Percentiles rank a stretch among this genome's conserved stretches.
Conservation (phyloP, 345 rosid species). For the Bruguiera gymnorhiza region DNA sequence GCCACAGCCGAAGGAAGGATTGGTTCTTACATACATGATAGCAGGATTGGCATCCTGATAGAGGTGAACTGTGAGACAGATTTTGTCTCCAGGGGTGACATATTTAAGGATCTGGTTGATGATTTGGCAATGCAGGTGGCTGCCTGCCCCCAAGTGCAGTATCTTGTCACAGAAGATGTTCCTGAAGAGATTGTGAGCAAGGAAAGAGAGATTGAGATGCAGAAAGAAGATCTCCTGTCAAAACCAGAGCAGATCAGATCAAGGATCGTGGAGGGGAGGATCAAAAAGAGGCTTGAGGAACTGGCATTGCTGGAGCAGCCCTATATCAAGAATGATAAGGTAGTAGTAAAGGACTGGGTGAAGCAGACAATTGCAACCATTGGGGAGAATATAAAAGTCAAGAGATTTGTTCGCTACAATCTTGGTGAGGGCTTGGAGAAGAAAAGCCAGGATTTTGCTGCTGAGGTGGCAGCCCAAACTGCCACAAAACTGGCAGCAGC, state of each 20-base stretch:
- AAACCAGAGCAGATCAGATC: conserved; percentile 90
- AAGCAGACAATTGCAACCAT: conserved; percentile 91
- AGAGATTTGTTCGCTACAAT: conserved; percentile 76
- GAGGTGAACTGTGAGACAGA: conserved; percentile 98
- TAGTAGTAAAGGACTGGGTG: conserved; percentile 77
- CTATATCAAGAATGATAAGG: conserved; percentile 85
- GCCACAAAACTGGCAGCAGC: conserved; percentile 51
- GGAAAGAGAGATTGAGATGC: conserved; percentile 91
- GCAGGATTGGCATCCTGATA: conserved; percentile 87
- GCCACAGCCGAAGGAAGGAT: conserved; percentile 95
- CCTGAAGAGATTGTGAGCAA: conserved; percentile 73
- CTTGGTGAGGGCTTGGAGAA: conserved; percentile 94
- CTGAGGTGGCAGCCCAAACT: conserved; percentile 95
- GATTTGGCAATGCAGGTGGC: conserved; percentile 98
- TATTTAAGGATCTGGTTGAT: conserved; percentile 87
- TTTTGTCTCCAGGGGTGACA: conserved; percentile 92
- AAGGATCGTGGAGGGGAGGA: conserved; percentile 89
- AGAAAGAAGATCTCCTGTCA: conserved; percentile 85
- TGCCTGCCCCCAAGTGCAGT: conserved; percentile 87
- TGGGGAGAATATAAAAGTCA: conserved; percentile 90
- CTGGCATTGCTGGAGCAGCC: conserved; percentile 92
- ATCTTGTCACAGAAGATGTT: conserved; percentile 78
- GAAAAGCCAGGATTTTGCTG: conserved; percentile 93
- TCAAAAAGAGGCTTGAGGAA: conserved; percentile 82
- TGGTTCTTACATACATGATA: conserved; percentile 88